These are phyloP conservation scores for Kodamaea lidongshanica DNA, from an alignment of 805 yeast genomes.

Conservation along the genomic window DNA sequence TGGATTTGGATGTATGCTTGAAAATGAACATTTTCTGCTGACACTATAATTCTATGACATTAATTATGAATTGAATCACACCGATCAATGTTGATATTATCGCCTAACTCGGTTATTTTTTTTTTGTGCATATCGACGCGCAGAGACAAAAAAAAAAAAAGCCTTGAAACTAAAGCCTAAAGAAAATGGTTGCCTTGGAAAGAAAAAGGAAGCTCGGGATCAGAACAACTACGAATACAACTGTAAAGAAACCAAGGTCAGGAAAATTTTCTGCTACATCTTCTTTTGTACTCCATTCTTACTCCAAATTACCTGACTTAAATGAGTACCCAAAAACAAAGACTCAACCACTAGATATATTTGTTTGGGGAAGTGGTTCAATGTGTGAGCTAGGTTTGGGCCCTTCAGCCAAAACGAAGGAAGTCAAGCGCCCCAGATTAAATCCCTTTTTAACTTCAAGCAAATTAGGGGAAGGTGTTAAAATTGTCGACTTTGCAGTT, in stretches of 20 bases:
- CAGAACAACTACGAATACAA: conserved; percentile 10
- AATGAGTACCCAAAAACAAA: conserved; percentile 36
- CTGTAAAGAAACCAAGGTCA: conserved; percentile 13
- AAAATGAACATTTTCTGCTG: too few species aligned
- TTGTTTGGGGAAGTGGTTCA: conserved; percentile 94
- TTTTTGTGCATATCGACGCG: too few species aligned
- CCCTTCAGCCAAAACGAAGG: conserved; percentile 84
- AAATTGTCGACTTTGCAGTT: conserved; percentile 79
- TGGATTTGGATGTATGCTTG: too few species aligned
- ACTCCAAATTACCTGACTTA: conserved; percentile 41
- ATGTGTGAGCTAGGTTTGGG: conserved; percentile 99
- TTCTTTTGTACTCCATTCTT: conserved; percentile 44
- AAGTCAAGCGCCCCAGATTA: conserved; percentile 91
- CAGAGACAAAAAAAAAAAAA: conserved; percentile 1
- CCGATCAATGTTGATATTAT: too few species aligned
- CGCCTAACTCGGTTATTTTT: too few species aligned
- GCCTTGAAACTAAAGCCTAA: conserved; percentile 1
- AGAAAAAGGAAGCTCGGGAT: conserved; percentile 28
- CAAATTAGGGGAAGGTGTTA: conserved; percentile 35
- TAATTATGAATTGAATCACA: too few species aligned
- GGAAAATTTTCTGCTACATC: conserved; percentile 20
- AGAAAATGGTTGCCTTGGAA: conserved; percentile 38
- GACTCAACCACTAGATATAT: conserved; percentile 58
- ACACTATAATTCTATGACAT: too few species aligned
- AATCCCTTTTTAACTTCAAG: conserved; percentile 67